Percentiles rank a stretch among this genome's conserved stretches.
These are phyloP conservation scores for Jasminum sambac DNA, from an alignment of 257 asterid species.

Conservation along the genomic window DNA sequence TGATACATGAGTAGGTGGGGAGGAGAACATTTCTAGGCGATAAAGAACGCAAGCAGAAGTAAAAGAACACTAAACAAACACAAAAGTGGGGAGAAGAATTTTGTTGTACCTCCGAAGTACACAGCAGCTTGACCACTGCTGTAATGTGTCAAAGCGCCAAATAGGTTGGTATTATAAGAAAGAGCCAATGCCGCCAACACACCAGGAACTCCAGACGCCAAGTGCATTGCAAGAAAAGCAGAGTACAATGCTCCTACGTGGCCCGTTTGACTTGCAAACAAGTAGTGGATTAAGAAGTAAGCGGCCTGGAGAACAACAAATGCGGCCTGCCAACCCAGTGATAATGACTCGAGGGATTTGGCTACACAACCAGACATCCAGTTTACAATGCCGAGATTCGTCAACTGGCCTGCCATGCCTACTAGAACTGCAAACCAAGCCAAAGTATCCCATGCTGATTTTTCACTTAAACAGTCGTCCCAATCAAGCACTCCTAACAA, in stretches of 20 bases:
- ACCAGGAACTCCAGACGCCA: constrained; percentile 92
- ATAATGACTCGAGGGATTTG: constrained; percentile 56
- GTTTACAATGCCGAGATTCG: constrained; percentile 78
- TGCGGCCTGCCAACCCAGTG: constrained; percentile 94
- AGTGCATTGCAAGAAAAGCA: constrained; percentile 91
- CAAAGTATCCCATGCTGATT: constrained; percentile 96
- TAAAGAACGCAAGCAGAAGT: constrained; percentile 8
- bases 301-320: constrained; percentile 84
- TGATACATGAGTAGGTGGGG: too few species aligned
- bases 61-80: background rate
- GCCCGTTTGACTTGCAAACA: constrained; percentile 94
- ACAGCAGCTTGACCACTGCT: constrained; percentile 99
- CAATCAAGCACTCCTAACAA: constrained; percentile 77
- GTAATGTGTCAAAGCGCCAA: constrained; percentile 94
- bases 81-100: background rate
- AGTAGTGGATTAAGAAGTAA: constrained; percentile 85
- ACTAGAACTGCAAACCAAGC: constrained; percentile 98
- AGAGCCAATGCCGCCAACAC: constrained; percentile 80
- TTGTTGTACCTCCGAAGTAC: constrained; percentile 76
- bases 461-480: constrained; percentile 94
- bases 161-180: constrained; percentile 83
- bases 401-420: constrained; percentile 94
- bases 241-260: constrained; percentile 95
- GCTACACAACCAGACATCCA: constrained; percentile 93
- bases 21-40: background rate